phyloP scores from a whole-genome alignment of 768 basidiomycete genomes.

The Exsudoporus frostii region DNA sequence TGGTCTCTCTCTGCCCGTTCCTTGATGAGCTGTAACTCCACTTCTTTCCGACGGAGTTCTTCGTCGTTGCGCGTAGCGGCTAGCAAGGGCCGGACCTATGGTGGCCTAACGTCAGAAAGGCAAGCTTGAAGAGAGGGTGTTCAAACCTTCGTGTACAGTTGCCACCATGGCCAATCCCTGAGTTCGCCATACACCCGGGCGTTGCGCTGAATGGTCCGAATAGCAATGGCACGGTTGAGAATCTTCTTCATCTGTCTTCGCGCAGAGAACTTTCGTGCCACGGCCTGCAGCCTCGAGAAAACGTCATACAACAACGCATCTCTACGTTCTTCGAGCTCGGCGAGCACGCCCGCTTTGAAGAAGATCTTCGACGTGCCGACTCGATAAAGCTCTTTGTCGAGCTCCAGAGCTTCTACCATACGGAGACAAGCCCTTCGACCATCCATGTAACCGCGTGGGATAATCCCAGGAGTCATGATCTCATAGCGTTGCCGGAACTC shows the following conservation, averaged over 20 bases:
- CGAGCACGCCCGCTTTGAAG: conserved; percentile 97
- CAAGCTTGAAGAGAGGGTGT: not conserved
- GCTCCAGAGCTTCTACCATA: conserved; percentile 86
- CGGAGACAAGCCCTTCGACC: conserved; percentile 90
- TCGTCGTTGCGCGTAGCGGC: conserved; percentile 92
- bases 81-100: conserved; percentile 85
- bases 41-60: conserved; percentile 82
- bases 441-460: conserved; percentile 96
- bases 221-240: conserved; percentile 85
- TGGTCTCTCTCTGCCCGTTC: conserved; percentile 88
- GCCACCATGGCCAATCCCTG: conserved; percentile 99
- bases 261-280: conserved; percentile 80
- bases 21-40: conserved; percentile 74
- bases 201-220: conserved; percentile 91
- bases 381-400: conserved; percentile 81
- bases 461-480: conserved; percentile 88
- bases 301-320: conserved; percentile 86
- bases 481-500: conserved; percentile 98
- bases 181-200: conserved; percentile 88
- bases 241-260: conserved; percentile 92
- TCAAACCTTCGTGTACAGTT: conserved; percentile 85
- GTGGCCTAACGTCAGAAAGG: conserved; percentile 5
- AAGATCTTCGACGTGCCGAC: conserved; percentile 98
- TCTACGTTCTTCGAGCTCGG: conserved; percentile 90
- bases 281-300: conserved; percentile 85